Percentiles rank a stretch among this genome's conserved stretches.
phyloP scores from a whole-genome alignment of 495 filamentous ascomycete genomes.

The Aspergillus mulundensis region DNA sequence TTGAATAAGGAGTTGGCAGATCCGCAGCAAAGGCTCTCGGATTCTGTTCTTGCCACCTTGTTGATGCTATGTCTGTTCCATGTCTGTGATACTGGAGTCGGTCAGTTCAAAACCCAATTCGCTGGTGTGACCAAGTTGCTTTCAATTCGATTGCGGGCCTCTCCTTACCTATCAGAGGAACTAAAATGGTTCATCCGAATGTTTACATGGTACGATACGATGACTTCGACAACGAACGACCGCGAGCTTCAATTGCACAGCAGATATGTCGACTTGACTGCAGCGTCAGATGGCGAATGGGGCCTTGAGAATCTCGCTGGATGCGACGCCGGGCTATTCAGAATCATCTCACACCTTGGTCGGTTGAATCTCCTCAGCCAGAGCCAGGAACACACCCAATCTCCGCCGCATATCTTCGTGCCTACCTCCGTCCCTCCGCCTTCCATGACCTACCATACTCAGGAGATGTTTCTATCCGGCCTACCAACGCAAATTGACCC shows the following conservation, averaged over 20 bases:
- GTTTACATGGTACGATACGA: slow-evolving; percentile 95
- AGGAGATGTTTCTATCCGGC: slow-evolving; percentile 15
- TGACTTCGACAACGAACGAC: slow-evolving; percentile 88
- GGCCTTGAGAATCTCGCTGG: slow-evolving; percentile 82
- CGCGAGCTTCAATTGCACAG: slow-evolving; percentile 83
- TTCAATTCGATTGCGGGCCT: slow-evolving; percentile 62
- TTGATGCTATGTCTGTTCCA: slow-evolving; percentile 88
- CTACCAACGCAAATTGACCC: slow-evolving; percentile 11
- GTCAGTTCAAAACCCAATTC: slow-evolving; percentile 89
- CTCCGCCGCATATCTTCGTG: slow-evolving; percentile 26
- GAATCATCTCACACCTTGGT: slow-evolving; percentile 70
- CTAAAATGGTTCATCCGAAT: slow-evolving; percentile 92
- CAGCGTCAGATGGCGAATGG: slow-evolving; percentile 65
- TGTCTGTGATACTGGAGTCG: slow-evolving; percentile 87
- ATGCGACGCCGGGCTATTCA: slow-evolving; percentile 79
- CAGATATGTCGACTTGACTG: slow-evolving; percentile 61
- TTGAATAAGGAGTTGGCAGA: slow-evolving; percentile 81
- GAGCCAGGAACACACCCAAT: slow-evolving; percentile 49
- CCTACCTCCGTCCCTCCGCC: slow-evolving; percentile 37
- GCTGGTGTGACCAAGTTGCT: slow-evolving; percentile 92
- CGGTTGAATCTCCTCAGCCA: slow-evolving; percentile 88
- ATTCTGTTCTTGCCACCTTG: slow-evolving; percentile 84
- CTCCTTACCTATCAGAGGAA: slow-evolving; percentile 58
- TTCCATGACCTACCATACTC: slow-evolving; percentile 31
- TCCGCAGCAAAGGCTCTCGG: slow-evolving; percentile 66